These are phyloP conservation scores for Fagopyrum homotropicum DNA, from an alignment of 148 eudicot genomes.

Conservation along the genomic window DNA sequence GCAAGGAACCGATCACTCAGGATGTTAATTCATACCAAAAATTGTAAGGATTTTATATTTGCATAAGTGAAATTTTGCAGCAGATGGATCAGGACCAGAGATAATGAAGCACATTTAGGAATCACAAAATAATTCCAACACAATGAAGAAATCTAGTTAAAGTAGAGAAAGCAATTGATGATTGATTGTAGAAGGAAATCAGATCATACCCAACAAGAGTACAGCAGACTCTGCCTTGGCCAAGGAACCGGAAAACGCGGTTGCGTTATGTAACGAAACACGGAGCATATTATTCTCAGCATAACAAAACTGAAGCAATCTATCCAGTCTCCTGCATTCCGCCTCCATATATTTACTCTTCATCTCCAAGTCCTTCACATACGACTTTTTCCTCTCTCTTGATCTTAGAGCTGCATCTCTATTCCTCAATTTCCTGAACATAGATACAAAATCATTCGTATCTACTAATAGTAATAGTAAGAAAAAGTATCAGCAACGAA, in stretches of 20 bases:
- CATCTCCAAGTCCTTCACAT: conserved; percentile 77
- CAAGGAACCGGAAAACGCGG: conserved; percentile 61
- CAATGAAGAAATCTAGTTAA: background rate
- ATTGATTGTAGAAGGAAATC: background rate
- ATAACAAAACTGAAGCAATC: conserved; percentile 69
- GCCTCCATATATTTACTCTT: conserved; percentile 82
- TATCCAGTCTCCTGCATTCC: conserved; percentile 81
- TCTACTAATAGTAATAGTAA: background rate
- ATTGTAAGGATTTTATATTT: background rate
- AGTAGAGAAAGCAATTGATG: background rate
- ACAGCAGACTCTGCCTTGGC: conserved; percentile 99
- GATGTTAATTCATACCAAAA: background rate
- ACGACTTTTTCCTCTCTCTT: conserved; percentile 89
- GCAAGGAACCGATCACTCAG: no score
- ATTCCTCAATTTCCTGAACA: conserved; percentile 72
- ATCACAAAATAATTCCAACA: background rate
- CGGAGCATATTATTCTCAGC: conserved; percentile 90
- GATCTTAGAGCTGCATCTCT: conserved; percentile 89
- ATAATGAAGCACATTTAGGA: background rate
- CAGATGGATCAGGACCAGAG: background rate
- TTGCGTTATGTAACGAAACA: conserved; percentile 58
- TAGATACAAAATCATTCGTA: background rate
- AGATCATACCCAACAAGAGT: conserved; percentile 91
- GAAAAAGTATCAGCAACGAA: background rate
- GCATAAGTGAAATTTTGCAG: background rate